phyloP scores from a whole-genome alignment of 495 filamentous ascomycete genomes.

The Opeltia flavorubescens region DNA sequence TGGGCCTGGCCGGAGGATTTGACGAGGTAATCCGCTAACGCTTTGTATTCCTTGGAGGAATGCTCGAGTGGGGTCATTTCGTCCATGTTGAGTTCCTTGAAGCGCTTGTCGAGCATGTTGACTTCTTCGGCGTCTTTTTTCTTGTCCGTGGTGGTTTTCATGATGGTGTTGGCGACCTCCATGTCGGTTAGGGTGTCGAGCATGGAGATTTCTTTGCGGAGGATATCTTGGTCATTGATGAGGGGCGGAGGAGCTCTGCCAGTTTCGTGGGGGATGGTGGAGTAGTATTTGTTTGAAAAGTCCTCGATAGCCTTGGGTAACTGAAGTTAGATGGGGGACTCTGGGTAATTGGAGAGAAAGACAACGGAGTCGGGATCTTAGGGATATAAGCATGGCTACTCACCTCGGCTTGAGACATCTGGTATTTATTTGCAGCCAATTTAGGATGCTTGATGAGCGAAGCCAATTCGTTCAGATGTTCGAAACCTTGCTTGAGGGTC shows the following conservation, averaged over 20 bases:
- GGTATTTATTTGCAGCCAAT: constrained; percentile 33
- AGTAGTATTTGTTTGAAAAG: constrained; percentile 64
- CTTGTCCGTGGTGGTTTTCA: constrained; percentile 44
- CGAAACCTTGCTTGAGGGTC: constrained; percentile 57
- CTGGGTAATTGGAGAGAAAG: neutral
- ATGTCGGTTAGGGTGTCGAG: constrained; percentile 55
- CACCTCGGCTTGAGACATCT: constrained; percentile 15
- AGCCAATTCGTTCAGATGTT: constrained; percentile 58
- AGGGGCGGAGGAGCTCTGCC: constrained; percentile 57
- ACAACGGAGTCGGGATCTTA: neutral
- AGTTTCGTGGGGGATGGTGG: constrained; percentile 69
- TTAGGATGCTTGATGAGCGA: constrained; percentile 39
- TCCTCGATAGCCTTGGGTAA: constrained; percentile 34
- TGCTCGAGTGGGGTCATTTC: constrained; percentile 59
- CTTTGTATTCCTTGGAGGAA: constrained; percentile 42
- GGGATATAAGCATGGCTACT: neutral
- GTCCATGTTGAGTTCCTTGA: constrained; percentile 50
- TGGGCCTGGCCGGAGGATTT: constrained; percentile 50
- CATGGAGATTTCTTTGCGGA: constrained; percentile 63
- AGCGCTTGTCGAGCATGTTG: constrained; percentile 57
- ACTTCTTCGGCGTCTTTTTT: constrained; percentile 11
- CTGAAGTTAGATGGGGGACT: neutral
- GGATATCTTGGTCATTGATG: constrained; percentile 34
- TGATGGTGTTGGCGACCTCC: constrained; percentile 65
- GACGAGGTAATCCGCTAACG: constrained; percentile 50